A percentile compares a stretch with the other conserved stretches of the same genome.
These are phyloP conservation scores for Bolboschoenus planiculmis DNA, from an alignment of 176 grass and related monocot genomes.

Conservation along the genomic window DNA sequence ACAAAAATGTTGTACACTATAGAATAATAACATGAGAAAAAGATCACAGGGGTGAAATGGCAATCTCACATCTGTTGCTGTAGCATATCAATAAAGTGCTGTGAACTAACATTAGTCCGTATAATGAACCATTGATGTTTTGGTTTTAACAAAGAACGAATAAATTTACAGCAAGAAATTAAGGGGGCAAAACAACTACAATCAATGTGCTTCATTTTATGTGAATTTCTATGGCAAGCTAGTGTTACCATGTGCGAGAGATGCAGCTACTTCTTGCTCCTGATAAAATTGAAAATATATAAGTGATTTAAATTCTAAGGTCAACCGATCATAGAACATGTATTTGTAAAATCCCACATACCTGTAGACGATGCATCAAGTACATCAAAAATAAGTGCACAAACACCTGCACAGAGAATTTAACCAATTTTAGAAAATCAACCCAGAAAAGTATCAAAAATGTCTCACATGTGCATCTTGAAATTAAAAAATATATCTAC, in stretches of 20 bases:
- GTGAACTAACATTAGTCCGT: background rate
- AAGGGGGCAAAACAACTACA: background rate
- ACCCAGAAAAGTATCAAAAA: background rate
- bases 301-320: background rate
- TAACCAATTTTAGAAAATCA: background rate
- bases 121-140: constrained; percentile 5
- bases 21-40: background rate
- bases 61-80: background rate
- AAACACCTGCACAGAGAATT: constrained; percentile 61
- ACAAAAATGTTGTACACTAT: constrained; percentile 4
- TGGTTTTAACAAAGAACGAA: background rate
- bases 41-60: background rate
- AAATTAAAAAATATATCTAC: background rate
- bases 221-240: constrained; percentile 48
- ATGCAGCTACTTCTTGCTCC: constrained; percentile 43
- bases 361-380: constrained; percentile 89
- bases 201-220: background rate
- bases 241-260: constrained; percentile 41
- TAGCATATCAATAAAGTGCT: background rate
- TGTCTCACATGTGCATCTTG: background rate
- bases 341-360: constrained; percentile 24
- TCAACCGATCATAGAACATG: background rate
- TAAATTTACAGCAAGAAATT: constrained; percentile 13
- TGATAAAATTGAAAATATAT: constrained; percentile 53
- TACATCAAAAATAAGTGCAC: constrained; percentile 99